Conservation (phyloP, 352 stramenopile genomes). For the Globisporangium nagaii region DNA sequence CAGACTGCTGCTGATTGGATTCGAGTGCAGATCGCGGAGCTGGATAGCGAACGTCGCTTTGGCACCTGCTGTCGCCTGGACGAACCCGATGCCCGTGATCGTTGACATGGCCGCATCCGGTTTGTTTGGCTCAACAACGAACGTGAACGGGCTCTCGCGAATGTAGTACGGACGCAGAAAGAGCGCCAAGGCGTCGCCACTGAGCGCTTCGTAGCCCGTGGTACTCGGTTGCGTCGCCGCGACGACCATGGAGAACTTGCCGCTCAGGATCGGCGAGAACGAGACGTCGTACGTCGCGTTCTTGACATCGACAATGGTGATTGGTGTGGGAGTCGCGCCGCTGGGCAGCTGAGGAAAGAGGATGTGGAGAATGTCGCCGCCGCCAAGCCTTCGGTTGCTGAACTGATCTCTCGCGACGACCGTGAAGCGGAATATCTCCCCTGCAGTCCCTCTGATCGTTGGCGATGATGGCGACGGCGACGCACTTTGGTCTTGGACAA, state of each 20-base stretch:
- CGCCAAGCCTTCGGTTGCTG: slow-evolving; percentile 24
- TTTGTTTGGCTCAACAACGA: slow-evolving; percentile 32
- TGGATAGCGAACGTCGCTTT: slow-evolving; percentile 27
- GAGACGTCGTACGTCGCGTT: slow-evolving; percentile 41
- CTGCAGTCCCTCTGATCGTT: slow-evolving; percentile 14
- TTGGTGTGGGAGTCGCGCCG: slow-evolving; percentile 8
- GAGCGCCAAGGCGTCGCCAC: slow-evolving; percentile 14
- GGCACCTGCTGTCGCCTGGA: slow-evolving; percentile 26
- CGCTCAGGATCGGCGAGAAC: slow-evolving; percentile 26
- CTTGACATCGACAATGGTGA: slow-evolving; percentile 20
- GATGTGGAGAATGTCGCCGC: slow-evolving; percentile 35
- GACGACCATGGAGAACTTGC: slow-evolving; percentile 35
- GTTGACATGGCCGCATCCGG: slow-evolving; percentile 25
- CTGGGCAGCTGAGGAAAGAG: slow-evolving; percentile 24
- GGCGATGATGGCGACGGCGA: neutral
- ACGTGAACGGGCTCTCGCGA: slow-evolving; percentile 31
- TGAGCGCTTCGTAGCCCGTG: slow-evolving; percentile 12
- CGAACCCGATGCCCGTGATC: slow-evolving; percentile 24
- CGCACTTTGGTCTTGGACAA: neutral
- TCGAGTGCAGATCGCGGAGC: slow-evolving; percentile 30
- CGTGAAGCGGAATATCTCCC: slow-evolving; percentile 18
- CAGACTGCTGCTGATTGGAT: slow-evolving; percentile 12
- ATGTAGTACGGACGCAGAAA: slow-evolving; percentile 39
- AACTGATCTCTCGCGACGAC: slow-evolving; percentile 37
- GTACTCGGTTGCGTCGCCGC: slow-evolving; percentile 21